phyloP scores from a whole-genome alignment of 2,329 filamentous ascomycete genomes.

The Didymella arachidicola region DNA sequence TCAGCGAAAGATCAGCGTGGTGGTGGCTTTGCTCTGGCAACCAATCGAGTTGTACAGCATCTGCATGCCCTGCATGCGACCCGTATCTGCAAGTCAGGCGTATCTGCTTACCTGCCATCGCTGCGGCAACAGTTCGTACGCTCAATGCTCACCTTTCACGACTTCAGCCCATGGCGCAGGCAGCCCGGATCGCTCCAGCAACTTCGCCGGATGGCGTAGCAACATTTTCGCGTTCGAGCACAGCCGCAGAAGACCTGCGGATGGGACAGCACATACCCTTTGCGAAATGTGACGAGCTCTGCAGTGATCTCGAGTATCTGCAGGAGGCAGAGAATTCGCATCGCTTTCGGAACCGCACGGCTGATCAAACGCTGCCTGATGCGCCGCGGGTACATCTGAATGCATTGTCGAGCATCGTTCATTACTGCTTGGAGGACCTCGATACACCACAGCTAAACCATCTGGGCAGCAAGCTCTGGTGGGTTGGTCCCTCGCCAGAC shows the following conservation, averaged over 20 bases:
- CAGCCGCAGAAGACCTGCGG: conserved; percentile 12
- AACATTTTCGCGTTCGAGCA: conserved; percentile 20
- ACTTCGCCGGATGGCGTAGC: conserved; percentile 18
- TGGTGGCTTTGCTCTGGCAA: conserved; percentile 11
- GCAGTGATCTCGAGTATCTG: conserved; percentile 23
- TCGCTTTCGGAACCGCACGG: conserved; percentile 17
- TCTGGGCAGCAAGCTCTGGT: conserved; percentile 6
- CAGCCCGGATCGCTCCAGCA: conserved; percentile 19
- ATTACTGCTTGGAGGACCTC: not conserved
- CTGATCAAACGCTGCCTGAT: not conserved
- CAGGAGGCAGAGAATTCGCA: conserved; percentile 17
- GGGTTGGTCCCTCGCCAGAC: not conserved
- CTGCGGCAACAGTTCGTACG: conserved; percentile 18
- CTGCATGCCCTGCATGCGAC: conserved; percentile 13
- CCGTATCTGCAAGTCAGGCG: conserved; percentile 17
- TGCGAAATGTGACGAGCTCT: conserved; percentile 22
- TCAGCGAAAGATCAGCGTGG: conserved; percentile 4
- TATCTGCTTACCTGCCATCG: conserved; percentile 13
- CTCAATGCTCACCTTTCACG: conserved; percentile 12
- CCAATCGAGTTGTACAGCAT: conserved; percentile 15
- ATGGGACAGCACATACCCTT: conserved; percentile 17
- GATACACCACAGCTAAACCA: not conserved
- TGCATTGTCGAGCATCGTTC: not conserved
- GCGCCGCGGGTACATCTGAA: not conserved
- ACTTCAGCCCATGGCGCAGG: conserved; percentile 18